phyloP scores from a whole-genome alignment of 2,329 filamentous ascomycete genomes.

The Pseudogymnoascus sp. region DNA sequence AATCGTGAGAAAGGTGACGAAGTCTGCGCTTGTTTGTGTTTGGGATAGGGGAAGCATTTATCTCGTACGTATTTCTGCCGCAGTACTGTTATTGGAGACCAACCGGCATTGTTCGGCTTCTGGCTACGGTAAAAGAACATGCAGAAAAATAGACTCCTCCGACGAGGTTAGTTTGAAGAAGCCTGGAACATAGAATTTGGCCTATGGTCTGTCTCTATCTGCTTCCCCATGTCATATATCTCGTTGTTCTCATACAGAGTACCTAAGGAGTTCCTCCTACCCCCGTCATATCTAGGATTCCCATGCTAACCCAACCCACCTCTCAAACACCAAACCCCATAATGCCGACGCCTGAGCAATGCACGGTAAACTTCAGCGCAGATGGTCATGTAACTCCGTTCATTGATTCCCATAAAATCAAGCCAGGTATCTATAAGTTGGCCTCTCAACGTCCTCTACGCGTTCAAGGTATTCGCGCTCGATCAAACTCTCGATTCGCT shows the following conservation, averaged over 20 bases:
- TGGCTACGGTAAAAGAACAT: background rate
- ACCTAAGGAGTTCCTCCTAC: background rate
- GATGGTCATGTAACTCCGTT: background rate
- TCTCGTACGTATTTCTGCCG: background rate
- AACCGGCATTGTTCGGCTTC: background rate
- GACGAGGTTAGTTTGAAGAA: background rate
- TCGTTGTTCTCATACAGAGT: background rate
- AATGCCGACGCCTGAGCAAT: background rate
- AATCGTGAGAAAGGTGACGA: background rate
- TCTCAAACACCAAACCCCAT: constrained; percentile 1
- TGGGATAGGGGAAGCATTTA: background rate
- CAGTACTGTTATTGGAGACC: background rate
- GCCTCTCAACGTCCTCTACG: constrained; percentile 52
- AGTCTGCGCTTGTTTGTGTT: background rate
- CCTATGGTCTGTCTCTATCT: constrained; percentile 3
- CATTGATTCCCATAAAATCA: constrained; percentile 30
- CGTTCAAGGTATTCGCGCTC: constrained; percentile 70
- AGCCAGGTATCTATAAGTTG: constrained; percentile 64
- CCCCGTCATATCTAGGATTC: background rate
- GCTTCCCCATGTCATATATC: background rate
- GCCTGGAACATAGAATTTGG: background rate
- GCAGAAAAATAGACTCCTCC: background rate
- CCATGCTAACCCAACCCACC: background rate
- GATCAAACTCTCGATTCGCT: constrained; percentile 69
- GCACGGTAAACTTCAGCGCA: background rate